Base-by-base conservation (phyloP, 495 filamentous ascomycete species). In the Talaromyces nanjingensis region DNA sequence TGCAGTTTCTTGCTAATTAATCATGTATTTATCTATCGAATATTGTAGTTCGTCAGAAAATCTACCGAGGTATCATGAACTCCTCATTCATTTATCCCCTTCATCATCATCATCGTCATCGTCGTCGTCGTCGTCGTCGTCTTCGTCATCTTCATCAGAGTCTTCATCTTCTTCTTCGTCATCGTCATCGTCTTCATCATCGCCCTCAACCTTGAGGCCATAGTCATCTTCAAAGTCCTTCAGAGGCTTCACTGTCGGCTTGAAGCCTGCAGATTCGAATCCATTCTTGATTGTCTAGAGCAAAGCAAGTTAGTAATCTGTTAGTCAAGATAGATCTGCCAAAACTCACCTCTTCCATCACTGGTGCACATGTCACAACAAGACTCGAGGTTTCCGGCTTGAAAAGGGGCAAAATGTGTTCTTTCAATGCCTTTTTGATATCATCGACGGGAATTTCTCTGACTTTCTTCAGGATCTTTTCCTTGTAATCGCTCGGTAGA, bases 211-310 rank as follows among this genome's bases (percentile, higher is more conserved):
- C 74, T 89, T 84, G 29, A 97, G 73, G 5, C 93, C 94, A 74
- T 98, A 98, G 72, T 92, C 91, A 68, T 97, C 91, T 71, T 96
- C 86, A 72, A 96, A 98, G 62, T 86, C 83, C 61, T 87, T 85
- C 54, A 98, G 79, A n/a, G 84, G 70, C 68, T 89, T 87, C 27
- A 92, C 80, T 62, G 89, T 79, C 0, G 90, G 88, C 65, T 86
- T 87, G 81, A 96, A 98, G 0, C 92, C 89, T 49, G 84, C 87
- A 8, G 79, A 77, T 59, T 86, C 77, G 64, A 97, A 90, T 22
- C 86, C 85, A 68, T 87, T 83, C 68, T 86, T 82, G 56, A 96
- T 83, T 42, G 80, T 80, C 91, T 94, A 64, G 57, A 62, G 5
- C 7, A 62, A 60, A 64, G 39, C 31, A 33, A 34, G 53, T 63